Percentiles rank a stretch among this genome's conserved stretches.
Evolutionary conservation across 768 basidiomycete species (phyloP).

Genomic region (Leucosporidium creatinivorum): DNA sequence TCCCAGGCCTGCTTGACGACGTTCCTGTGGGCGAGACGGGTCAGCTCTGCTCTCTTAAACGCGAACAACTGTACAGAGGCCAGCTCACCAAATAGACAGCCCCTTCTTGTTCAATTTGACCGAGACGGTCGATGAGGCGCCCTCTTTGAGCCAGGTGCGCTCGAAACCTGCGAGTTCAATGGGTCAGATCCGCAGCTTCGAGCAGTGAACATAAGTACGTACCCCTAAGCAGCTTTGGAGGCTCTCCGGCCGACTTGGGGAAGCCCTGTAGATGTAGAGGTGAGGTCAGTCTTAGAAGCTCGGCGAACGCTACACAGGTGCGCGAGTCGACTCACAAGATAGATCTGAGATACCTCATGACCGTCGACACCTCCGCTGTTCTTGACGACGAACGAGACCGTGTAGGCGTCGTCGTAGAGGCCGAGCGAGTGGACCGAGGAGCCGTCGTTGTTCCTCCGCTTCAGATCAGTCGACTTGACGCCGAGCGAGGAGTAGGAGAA

Average conservation of each 20-base stretch:
- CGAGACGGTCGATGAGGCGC: background rate
- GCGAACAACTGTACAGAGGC: too few relatives aligned
- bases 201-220: background rate
- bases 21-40: background rate
- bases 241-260: background rate
- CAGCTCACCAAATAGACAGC: background rate
- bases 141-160: background rate
- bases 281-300: background rate
- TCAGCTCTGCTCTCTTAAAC: too few relatives aligned
- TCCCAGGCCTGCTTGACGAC: conserved; percentile 23
- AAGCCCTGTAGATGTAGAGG: background rate
- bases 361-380: conserved; percentile 61
- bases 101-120: conserved; percentile 1
- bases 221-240: background rate
- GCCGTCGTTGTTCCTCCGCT: background rate
- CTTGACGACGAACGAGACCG: conserved; percentile 56
- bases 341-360: conserved; percentile 49
- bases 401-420: conserved; percentile 16
- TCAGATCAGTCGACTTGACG: background rate
- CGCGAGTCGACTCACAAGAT: background rate
- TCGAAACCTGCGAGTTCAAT: background rate
- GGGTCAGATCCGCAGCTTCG: background rate
- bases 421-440: background rate
- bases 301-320: background rate
- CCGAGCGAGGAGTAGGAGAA: conserved; percentile 55